phyloP scores from a whole-genome alignment of 2,329 filamentous ascomycete genomes.

The Fusarium sp. region DNA sequence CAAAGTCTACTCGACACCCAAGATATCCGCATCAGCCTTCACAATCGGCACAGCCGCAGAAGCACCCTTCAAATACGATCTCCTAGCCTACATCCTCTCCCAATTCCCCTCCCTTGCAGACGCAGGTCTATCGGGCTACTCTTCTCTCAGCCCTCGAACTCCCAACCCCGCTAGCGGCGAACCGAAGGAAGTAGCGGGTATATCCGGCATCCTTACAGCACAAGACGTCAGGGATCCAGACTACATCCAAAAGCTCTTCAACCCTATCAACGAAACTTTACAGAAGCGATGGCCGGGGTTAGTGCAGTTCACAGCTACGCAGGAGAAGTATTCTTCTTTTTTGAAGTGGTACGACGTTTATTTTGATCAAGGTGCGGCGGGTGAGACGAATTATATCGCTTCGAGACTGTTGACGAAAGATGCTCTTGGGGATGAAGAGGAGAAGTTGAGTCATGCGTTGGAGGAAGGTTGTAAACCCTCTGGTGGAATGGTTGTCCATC shows the following conservation, averaged over 20 bases:
- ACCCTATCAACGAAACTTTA: conserved; percentile 54
- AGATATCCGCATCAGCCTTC: conserved; percentile 45
- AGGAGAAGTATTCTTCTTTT: conserved; percentile 50
- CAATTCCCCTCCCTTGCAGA: conserved; percentile 61
- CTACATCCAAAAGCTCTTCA: conserved; percentile 47
- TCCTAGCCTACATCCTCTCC: conserved; percentile 60
- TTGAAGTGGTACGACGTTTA: conserved; percentile 53
- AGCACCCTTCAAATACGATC: conserved; percentile 57
- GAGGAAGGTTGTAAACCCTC: conserved; percentile 49
- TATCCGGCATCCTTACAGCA: conserved; percentile 52
- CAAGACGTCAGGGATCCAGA: conserved; percentile 51
- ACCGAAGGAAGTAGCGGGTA: conserved; percentile 51
- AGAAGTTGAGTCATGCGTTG: conserved; percentile 52
- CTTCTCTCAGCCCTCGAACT: conserved; percentile 52
- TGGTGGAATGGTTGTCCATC: conserved; percentile 50
- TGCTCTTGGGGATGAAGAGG: conserved; percentile 47
- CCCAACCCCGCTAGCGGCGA: conserved; percentile 51
- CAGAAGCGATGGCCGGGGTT: conserved; percentile 52
- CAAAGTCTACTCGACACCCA: conserved; percentile 61
- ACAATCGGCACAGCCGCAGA: conserved; percentile 44
- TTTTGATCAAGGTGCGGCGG: conserved; percentile 53
- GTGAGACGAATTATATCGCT: conserved; percentile 53
- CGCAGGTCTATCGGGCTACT: conserved; percentile 64
- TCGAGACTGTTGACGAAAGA: conserved; percentile 59
- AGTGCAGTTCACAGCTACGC: conserved; percentile 33